These are phyloP conservation scores for Lobosporangium transversale DNA, from an alignment of 192 early-diverging fungal species.

Conservation along the genomic window DNA sequence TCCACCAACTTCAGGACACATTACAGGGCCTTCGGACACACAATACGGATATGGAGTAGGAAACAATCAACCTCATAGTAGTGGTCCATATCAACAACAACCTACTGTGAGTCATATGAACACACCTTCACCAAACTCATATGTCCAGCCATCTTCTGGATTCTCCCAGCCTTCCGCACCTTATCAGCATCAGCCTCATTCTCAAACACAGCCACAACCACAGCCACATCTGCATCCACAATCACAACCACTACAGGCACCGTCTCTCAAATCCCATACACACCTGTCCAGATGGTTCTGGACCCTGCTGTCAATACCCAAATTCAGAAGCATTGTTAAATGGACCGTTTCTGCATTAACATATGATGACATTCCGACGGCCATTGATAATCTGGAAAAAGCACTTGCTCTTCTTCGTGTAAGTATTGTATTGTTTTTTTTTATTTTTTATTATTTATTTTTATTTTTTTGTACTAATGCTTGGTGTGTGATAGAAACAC, in stretches of 20 bases:
- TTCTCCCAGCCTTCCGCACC: conserved; percentile 42
- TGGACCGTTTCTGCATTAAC: conserved; percentile 95
- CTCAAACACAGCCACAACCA: no score
- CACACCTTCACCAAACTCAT: conserved; percentile 11
- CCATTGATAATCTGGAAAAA: conserved; percentile 79
- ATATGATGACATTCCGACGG: conserved; percentile 92
- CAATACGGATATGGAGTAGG: conserved; percentile 7
- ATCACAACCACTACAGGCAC: conserved; percentile 31
- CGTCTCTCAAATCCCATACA: conserved; percentile 11
- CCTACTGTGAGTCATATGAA: no score
- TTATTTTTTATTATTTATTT: no score
- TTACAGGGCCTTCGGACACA: no score
- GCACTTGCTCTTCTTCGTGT: conserved; percentile 65
- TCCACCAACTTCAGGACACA: no score
- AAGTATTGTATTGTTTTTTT: conserved; percentile 11
- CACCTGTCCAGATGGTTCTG: conserved; percentile 33
- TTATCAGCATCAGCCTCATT: no score
- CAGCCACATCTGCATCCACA: no score
- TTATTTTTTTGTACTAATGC: no score
- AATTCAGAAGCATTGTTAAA: conserved; percentile 89
- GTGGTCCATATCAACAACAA: no score
- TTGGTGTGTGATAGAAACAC: no score
- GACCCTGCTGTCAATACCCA: conserved; percentile 64
- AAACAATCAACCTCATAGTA: conserved; percentile 11
- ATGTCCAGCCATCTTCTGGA: conserved; percentile 1